Conservation (phyloP, 2,329 filamentous ascomycete genomes). For the Fusarium pininemorale region DNA sequence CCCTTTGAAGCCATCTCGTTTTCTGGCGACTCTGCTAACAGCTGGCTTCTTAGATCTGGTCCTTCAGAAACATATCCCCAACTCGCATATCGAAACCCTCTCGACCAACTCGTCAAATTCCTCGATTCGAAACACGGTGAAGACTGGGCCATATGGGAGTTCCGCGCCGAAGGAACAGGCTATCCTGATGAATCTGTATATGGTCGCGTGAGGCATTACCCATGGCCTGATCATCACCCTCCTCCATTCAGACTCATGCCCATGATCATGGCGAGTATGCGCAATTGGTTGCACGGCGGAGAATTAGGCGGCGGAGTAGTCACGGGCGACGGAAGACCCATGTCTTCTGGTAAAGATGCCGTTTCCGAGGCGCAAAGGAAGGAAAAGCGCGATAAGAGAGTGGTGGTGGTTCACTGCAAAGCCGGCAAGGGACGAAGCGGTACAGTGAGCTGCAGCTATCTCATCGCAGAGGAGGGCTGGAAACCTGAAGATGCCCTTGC, state of each 20-base stretch:
- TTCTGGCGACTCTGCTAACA: no score
- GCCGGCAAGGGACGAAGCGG: constrained; percentile 95
- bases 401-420: constrained; percentile 95
- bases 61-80: constrained; percentile 90
- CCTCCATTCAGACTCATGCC: constrained; percentile 91
- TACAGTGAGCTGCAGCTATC: constrained; percentile 85
- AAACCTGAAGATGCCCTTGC: constrained; percentile 61
- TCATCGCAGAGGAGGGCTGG: constrained; percentile 85
- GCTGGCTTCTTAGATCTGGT: constrained; percentile 73
- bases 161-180: constrained; percentile 93
- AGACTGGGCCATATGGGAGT: constrained; percentile 97
- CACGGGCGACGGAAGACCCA: constrained; percentile 22
- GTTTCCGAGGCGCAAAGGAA: constrained; percentile 44
- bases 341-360: constrained; percentile 17
- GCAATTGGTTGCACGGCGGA: constrained; percentile 78
- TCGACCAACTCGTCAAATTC: constrained; percentile 86
- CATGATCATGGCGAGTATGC: constrained; percentile 90
- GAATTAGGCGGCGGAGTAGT: constrained; percentile 46
- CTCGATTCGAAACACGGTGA: constrained; percentile 84
- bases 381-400: constrained; percentile 59
- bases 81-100: constrained; percentile 91
- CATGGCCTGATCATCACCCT: constrained; percentile 97
- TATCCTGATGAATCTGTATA: constrained; percentile 94
- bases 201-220: constrained; percentile 85
- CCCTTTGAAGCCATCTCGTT: no score